Percentiles rank a stretch among this genome's conserved stretches.
phyloP scores from a whole-genome alignment of 768 basidiomycete species.

The Lactarius hatsudake region DNA sequence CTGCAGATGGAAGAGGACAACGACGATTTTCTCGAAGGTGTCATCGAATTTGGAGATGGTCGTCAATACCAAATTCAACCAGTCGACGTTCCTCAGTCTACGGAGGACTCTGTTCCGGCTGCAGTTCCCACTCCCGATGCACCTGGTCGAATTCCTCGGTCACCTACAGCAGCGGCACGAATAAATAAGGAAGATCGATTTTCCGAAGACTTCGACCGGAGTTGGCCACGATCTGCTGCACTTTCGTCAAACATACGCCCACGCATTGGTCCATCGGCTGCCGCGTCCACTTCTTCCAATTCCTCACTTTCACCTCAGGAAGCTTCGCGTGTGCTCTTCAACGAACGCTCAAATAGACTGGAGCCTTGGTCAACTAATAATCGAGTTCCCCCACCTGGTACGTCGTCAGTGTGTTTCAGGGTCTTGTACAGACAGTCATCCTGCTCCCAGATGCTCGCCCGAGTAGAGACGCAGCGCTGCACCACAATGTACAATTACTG shows the following conservation, averaged over 20 bases:
- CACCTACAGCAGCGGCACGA: slow-evolving; percentile 36
- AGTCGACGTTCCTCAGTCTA: slow-evolving; percentile 34
- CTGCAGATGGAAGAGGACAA: slow-evolving; percentile 87
- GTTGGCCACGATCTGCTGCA: slow-evolving; percentile 79
- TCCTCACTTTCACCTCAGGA: slow-evolving; percentile 51
- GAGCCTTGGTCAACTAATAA: slow-evolving; percentile 72
- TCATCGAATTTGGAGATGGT: slow-evolving; percentile 96
- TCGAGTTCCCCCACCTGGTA: slow-evolving; percentile 40
- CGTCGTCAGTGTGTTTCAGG: slow-evolving; percentile 21
- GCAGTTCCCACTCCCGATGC: slow-evolving; percentile 9
- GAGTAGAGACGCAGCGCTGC: slow-evolving; percentile 47
- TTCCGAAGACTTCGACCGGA: slow-evolving; percentile 91
- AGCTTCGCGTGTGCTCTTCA: slow-evolving; percentile 80
- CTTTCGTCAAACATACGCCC: slow-evolving; percentile 44
- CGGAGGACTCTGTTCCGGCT: slow-evolving; percentile 17
- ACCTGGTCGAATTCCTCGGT: background rate
- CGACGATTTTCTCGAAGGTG: slow-evolving; percentile 81
- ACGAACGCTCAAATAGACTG: slow-evolving; percentile 86
- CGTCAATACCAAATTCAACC: slow-evolving; percentile 82
- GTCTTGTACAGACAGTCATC: slow-evolving; percentile 41
- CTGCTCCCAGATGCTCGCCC: slow-evolving; percentile 36
- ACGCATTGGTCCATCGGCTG: slow-evolving; percentile 22
- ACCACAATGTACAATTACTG: slow-evolving; percentile 52
- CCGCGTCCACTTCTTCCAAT: slow-evolving; percentile 39
- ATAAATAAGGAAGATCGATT: slow-evolving; percentile 87